Evolutionary conservation across 805 yeast species (phyloP), one percentile per base, ranked within the genome.

Genomic region (Ogataea minuta): DNA sequence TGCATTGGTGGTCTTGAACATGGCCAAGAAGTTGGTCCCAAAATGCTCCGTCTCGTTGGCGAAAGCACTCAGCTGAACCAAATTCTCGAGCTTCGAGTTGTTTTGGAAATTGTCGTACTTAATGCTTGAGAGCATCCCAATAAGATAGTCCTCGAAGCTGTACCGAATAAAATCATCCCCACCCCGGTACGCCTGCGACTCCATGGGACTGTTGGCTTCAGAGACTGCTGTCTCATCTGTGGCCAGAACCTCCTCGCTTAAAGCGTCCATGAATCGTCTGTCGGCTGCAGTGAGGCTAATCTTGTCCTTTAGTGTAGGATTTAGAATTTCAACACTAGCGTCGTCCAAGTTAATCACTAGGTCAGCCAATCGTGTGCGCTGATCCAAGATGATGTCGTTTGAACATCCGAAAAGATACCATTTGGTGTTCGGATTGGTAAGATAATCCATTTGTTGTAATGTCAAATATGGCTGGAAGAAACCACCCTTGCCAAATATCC

Each of bases 381-480:
- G 87, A 52, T 81, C 82, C 31, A 84, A 64, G 28, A 93, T 67
- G 27, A 93, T 66, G 28, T 90, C 79, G 63, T 93, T 93, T 4
- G 97, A 89, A 28, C 95, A 81, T 1, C 99, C 99, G 34, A 87
- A 74, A 56, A 86, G 65, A 49, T 78, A 93, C 56, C 79, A 79
- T 24, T 72, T 66, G 0, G 90, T 74, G 35, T 71, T 74, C 1
- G 68, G 65, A 14, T 74, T 71, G 23, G 67, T 69, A 36, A 93
- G 67, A 50, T 84, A 89, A 36, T 84, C 84, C 40, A 91, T 66
- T 56, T 91, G 98, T 60, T 91, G 99, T 39, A 93, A 66, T 0
- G 98, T 95, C n/a, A 90, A 72, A 63, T 91, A 93, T 2, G 99
- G 98, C 50, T 84, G 82, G 71, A 95, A 90, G 44, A 91, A 72